Base-by-base conservation (phyloP, 2,329 filamentous ascomycete species). In the Neoarthrinium moseri region DNA sequence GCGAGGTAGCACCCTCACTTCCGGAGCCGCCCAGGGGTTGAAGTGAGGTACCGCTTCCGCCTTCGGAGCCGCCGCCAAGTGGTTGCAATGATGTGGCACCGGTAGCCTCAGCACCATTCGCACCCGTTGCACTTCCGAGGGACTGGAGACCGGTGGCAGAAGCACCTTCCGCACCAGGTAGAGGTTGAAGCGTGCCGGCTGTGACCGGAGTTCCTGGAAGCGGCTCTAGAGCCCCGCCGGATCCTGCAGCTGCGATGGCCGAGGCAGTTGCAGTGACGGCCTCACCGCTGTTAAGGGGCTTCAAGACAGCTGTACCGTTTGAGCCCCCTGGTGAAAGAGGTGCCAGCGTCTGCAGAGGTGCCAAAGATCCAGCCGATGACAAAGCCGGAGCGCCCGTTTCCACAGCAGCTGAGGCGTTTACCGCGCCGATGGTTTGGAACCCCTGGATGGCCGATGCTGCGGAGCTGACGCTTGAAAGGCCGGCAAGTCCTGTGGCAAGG, bases 381-480 rank as follows among this genome's bases (percentile, higher is more conserved):
- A 13, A 23, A 11, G 35, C 18, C 26, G 21, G 26, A 12, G 11
- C 10, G 5, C 12, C 20, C 3, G 23, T 13, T 13, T 26, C 37
- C 5, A 24, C 23, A 17, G 22, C 38, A 18, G 17, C 24, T 2
- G 38, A 22, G 5, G 39, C 5, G 0, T 8, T 17, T 1, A 22
- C n/a, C n/a, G n/a, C n/a, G n/a, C n/a, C n/a, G 13, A 43, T 43
- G 1, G 39, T 32, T 20, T 43, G 39, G 29, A 43, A 43, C 5
- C 39, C 39, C n/a, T 43, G 39, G 1, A 17, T 11, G 1, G 39
- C 32, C n/a, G n/a, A n/a, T n/a, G n/a, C n/a, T 27, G 37, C 22
- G 10, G 37, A n/a, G 8, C 15, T 13, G 6, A 12, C 8, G 2
- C 7, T 24, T 10, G 15, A 15, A 13, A 24, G 17, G 8, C 22